Evolutionary conservation across 345 rosid genomes (phyloP).

Genomic region (Corchorus olitorius): DNA sequence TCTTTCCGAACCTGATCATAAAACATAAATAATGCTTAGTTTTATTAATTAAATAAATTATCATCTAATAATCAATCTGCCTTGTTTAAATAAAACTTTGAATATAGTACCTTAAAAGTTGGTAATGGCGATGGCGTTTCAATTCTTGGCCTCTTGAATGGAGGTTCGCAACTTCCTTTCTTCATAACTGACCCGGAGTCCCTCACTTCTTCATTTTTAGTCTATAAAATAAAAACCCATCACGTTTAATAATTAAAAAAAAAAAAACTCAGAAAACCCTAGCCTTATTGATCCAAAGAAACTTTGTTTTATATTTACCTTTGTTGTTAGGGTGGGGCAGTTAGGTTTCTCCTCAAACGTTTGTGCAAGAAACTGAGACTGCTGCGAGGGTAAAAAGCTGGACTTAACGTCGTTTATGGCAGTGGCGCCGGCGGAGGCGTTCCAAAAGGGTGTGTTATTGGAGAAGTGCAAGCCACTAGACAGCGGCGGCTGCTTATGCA

Average conservation of each 20-base stretch:
- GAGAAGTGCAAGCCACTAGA: slow-evolving; percentile 45
- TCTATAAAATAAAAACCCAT: slow-evolving; percentile 26
- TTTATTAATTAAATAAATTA: background rate
- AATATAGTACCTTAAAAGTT: slow-evolving; percentile 76
- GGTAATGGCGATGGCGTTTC: slow-evolving; percentile 79
- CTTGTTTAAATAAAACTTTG: no score
- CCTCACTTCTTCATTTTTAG: slow-evolving; percentile 40
- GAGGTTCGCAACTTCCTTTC: slow-evolving; percentile 45
- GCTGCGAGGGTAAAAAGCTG: slow-evolving; percentile 29
- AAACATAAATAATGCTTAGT: background rate
- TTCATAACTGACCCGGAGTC: slow-evolving; percentile 39
- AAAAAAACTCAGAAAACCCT: slow-evolving; percentile 13
- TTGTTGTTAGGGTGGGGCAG: slow-evolving; percentile 26
- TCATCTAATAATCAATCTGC: no score
- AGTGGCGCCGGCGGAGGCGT: slow-evolving; percentile 33
- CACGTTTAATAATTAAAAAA: background rate
- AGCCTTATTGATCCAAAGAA: no score
- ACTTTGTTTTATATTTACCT: slow-evolving; percentile 22
- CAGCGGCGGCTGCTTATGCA: slow-evolving; percentile 38
- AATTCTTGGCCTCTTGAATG: slow-evolving; percentile 58
- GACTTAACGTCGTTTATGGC: slow-evolving; percentile 33
- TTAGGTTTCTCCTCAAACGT: slow-evolving; percentile 41
- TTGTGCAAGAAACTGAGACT: slow-evolving; percentile 38
- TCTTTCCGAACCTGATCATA: slow-evolving; percentile 76
- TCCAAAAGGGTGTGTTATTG: slow-evolving; percentile 49